Percentiles rank a stretch among this genome's conserved stretches.
phyloP scores from a whole-genome alignment of 2,329 filamentous ascomycete genomes.

The Penicillium brasilianum region DNA sequence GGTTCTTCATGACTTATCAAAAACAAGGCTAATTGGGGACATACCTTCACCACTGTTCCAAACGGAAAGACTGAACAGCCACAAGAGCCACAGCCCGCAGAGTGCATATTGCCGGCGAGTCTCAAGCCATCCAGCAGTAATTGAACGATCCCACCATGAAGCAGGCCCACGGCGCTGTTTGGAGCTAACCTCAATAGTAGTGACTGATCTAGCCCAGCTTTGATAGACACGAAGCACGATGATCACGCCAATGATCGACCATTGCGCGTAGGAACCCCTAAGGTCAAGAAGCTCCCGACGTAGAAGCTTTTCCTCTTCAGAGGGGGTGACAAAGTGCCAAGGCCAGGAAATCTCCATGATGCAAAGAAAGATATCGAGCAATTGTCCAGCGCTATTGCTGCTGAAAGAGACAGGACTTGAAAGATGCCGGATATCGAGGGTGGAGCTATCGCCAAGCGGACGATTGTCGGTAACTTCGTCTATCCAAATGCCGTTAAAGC shows the following conservation, averaged over 20 bases:
- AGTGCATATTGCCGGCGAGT: conserved; percentile 58
- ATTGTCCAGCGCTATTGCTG: not conserved
- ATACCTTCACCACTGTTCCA: conserved; percentile 60
- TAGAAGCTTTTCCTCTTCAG: conserved; percentile 54
- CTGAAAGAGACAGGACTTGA: not conserved
- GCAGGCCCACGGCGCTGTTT: conserved; percentile 18
- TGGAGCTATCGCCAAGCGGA: not conserved
- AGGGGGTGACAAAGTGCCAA: conserved; percentile 60
- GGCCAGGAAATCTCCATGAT: conserved; percentile 42
- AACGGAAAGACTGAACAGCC: conserved; percentile 58
- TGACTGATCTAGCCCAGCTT: conserved; percentile 13
- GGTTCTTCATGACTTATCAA: not conserved
- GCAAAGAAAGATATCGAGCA: not conserved
- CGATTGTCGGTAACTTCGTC: not conserved
- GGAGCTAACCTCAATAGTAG: conserved; percentile 9
- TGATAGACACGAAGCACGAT: conserved; percentile 46
- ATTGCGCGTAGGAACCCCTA: conserved; percentile 62
- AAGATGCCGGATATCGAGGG: not conserved
- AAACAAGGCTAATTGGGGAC: conserved; percentile 21
- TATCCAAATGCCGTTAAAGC: not conserved
- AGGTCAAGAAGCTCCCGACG: conserved; percentile 60
- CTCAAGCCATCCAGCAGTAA: conserved; percentile 51
- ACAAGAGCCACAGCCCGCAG: conserved; percentile 56
- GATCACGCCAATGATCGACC: conserved; percentile 55
- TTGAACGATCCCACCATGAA: conserved; percentile 54